A percentile compares a stretch with the other conserved stretches of the same genome.
phyloP scores from a whole-genome alignment of 306 rosid species.

The Spatholobus suberectus region DNA sequence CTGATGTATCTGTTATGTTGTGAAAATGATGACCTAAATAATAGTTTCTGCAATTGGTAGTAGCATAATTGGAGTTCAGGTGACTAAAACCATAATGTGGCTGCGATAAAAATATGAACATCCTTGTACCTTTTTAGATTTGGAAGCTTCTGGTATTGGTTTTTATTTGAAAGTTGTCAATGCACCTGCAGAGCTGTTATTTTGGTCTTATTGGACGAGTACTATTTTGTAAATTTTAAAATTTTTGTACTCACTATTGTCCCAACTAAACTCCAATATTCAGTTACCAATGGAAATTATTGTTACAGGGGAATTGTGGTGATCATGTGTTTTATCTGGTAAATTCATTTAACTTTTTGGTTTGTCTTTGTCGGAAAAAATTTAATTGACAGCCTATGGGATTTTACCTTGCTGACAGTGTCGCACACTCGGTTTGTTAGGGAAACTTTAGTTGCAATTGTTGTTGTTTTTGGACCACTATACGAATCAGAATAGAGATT shows the following conservation, averaged over 20 bases:
- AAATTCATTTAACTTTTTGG: background rate
- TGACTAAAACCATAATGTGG: background rate
- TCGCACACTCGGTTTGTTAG: background rate
- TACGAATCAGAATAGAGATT: background rate
- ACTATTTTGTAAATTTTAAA: background rate
- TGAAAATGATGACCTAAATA: too few relatives aligned
- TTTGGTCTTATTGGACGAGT: background rate
- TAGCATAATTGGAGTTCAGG: background rate
- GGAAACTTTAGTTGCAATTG: background rate
- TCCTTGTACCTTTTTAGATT: background rate
- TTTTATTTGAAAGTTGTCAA: background rate
- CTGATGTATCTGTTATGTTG: too few relatives aligned
- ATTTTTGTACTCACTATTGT: background rate
- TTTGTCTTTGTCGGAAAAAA: background rate
- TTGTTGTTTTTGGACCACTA: background rate
- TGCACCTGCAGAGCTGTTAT: conserved; percentile 24
- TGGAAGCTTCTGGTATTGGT: conserved; percentile 28
- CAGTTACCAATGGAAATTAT: background rate
- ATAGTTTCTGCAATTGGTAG: too few relatives aligned
- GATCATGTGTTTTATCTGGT: background rate
- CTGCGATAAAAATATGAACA: too few relatives aligned
- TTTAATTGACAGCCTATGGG: background rate
- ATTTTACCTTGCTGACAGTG: background rate
- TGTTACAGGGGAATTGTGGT: background rate
- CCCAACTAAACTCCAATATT: conserved; percentile 4